A percentile compares a stretch with the other conserved stretches of the same genome.
These are phyloP conservation scores for Suillus luteus DNA, from an alignment of 768 basidiomycete genomes.

Conservation along the genomic window DNA sequence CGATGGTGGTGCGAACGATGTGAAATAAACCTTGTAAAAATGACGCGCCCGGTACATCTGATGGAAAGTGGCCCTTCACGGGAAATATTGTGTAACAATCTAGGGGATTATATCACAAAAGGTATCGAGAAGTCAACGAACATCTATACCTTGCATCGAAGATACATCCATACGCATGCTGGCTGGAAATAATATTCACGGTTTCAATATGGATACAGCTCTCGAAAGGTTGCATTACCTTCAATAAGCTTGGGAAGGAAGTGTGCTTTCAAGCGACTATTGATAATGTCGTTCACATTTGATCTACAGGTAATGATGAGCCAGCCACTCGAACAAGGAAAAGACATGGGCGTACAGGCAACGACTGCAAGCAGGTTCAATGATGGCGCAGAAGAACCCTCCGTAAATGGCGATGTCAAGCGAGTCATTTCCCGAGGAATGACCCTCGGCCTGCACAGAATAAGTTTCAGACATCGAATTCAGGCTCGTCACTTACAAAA, in stretches of 20 bases:
- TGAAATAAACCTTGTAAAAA: constrained; percentile 30
- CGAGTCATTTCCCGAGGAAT: not conserved
- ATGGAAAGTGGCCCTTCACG: constrained; percentile 29
- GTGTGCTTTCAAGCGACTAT: constrained; percentile 37
- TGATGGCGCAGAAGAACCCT: constrained; percentile 31
- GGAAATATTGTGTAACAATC: constrained; percentile 23
- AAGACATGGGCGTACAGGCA: constrained; percentile 22
- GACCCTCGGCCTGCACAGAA: constrained; percentile 18
- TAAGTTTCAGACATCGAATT: constrained; percentile 1
- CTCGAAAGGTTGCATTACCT: constrained; percentile 26
- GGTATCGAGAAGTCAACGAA: not conserved
- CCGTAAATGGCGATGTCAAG: constrained; percentile 26
- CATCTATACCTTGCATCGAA: constrained; percentile 22
- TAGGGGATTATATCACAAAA: constrained; percentile 8
- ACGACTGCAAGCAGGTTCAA: constrained; percentile 26
- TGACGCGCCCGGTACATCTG: constrained; percentile 38
- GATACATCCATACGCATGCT: constrained; percentile 27
- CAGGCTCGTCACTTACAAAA: constrained; percentile 15
- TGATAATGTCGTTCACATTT: constrained; percentile 23
- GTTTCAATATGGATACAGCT: constrained; percentile 18
- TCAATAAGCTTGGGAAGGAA: constrained; percentile 42
- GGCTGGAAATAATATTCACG: constrained; percentile 18
- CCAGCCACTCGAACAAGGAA: constrained; percentile 9
- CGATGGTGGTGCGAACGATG: constrained; percentile 25
- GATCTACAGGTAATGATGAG: constrained; percentile 16